A percentile compares a stretch with the other conserved stretches of the same genome.
phyloP scores from a whole-genome alignment of 2,329 filamentous ascomycete species.

The Aureobasidium leucospermi region DNA sequence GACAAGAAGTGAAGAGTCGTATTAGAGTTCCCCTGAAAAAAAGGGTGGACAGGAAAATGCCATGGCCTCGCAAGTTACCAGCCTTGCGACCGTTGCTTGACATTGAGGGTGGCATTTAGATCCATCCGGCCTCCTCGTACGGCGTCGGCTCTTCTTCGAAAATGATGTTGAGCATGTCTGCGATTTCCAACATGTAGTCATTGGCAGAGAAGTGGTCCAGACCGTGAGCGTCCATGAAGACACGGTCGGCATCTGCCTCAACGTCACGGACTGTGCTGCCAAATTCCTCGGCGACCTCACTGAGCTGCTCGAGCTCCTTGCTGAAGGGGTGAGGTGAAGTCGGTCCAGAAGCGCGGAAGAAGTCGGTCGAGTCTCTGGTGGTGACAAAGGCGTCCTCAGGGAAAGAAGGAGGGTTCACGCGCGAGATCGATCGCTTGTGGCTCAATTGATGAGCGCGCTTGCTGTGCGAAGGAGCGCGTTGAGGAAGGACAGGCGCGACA shows the following conservation, averaged over 20 bases:
- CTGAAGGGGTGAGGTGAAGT: slow-evolving; percentile 65
- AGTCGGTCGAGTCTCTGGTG: slow-evolving; percentile 37
- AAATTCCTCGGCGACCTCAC: slow-evolving; percentile 88
- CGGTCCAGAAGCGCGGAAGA: slow-evolving; percentile 34
- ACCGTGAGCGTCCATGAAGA: slow-evolving; percentile 60
- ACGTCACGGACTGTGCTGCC: slow-evolving; percentile 51
- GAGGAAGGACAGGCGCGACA: slow-evolving; percentile 62
- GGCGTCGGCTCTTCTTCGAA: slow-evolving; percentile 21
- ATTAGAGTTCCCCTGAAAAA: background rate
- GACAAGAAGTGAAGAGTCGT: slow-evolving; percentile 15
- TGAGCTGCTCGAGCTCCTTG: slow-evolving; percentile 82
- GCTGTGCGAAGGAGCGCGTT: slow-evolving; percentile 76
- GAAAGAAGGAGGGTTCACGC: slow-evolving; percentile 30
- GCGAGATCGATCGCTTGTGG: slow-evolving; percentile 55
- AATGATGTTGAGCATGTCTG: slow-evolving; percentile 53
- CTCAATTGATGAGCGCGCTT: slow-evolving; percentile 74
- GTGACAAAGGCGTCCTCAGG: background rate
- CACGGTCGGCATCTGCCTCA: slow-evolving; percentile 66
- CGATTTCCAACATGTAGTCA: slow-evolving; percentile 78
- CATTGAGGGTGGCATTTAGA: slow-evolving; percentile 17
- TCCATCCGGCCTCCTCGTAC: slow-evolving; percentile 18
- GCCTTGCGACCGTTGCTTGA: slow-evolving; percentile 16
- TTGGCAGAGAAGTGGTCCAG: slow-evolving; percentile 67
- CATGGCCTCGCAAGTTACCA: slow-evolving; percentile 13
- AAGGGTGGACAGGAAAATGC: background rate